A percentile compares a stretch with the other conserved stretches of the same genome.
phyloP scores from a whole-genome alignment of 441 rosid species.

The Dalechampia spathulata region DNA sequence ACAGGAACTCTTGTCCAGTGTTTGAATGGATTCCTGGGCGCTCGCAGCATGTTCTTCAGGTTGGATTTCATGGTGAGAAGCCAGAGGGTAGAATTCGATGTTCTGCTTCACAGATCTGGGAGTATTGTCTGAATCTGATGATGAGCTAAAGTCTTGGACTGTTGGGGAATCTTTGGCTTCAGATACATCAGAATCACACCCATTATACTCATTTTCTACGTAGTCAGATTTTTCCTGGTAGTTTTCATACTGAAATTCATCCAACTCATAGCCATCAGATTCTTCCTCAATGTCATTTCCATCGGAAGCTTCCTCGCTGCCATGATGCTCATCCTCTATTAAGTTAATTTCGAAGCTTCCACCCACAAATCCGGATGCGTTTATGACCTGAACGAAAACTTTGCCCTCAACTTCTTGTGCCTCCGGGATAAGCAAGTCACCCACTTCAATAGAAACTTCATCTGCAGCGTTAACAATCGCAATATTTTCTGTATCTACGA shows the following conservation, averaged over 20 bases:
- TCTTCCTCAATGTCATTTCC: not conserved
- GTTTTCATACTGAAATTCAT: too few species aligned
- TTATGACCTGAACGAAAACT: conserved; percentile 8
- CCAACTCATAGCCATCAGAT: not conserved
- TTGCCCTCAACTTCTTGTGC: not conserved
- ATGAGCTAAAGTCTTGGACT: conserved; percentile 4
- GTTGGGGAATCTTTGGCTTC: conserved; percentile 10
- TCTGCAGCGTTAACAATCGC: not conserved
- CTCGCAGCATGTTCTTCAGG: conserved; percentile 12
- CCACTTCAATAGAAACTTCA: not conserved
- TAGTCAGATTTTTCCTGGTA: too few species aligned
- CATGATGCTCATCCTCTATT: not conserved
- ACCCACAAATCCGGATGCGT: not conserved
- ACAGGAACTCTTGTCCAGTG: conserved; percentile 2
- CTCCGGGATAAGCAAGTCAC: not conserved
- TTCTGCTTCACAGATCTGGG: too few species aligned
- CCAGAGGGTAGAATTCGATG: too few species aligned
- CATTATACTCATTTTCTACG: too few species aligned
- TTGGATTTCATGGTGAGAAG: conserved; percentile 9
- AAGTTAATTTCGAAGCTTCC: conserved; percentile 2
- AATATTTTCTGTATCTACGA: not conserved
- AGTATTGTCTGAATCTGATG: not conserved
- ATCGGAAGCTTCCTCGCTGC: not conserved
- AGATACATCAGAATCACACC: conserved; percentile 8
- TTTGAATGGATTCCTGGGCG: conserved; percentile 1